Evolutionary conservation across 208 protist species (phyloP), one percentile per base, ranked within the genome.

Genomic region (Leishmania guyanensis): DNA sequence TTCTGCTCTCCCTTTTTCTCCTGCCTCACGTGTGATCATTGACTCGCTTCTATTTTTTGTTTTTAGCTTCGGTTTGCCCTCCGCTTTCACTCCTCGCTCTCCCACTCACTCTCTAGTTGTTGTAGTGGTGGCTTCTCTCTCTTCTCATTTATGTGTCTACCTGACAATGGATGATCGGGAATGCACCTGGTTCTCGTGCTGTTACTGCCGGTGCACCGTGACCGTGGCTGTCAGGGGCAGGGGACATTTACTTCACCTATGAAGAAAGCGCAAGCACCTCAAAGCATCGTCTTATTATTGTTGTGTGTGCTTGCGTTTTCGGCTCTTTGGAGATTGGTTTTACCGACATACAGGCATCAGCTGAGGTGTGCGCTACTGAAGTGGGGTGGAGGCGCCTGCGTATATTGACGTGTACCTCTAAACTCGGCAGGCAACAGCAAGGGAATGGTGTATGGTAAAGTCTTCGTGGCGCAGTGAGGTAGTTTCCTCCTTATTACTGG

Each of bases 71-170:
- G 26, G 26, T 12, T 60, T 12, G 16, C 72, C 3, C 12, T 22
- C 12, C 0, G 14, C 12, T 43, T 69, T 43, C 20, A 6, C 36
- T 39, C 14, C 46, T 0, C 33, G 22, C 5, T n/a, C 12, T 80
- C 20, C 68, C 53, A 62, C n/a, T 75, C 72, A 43, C 48, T 58
- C 68, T 53, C 78, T 33, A 46, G 60, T 81, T 78, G 43, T 36
- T 33, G 12, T 75, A 36, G 14, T 51, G 1, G 3, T 20, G 17
- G 33, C 43, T 54, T 26, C 12, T 54, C 6, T 36, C 33, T 14
- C 22, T 33, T 48, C n/a, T 51, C 2, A 1, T 8, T 33, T 17
- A 20, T 83, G 50, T 82, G 62, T 68, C 5, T 50, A n/a, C 51
- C 33, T 75, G 39, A 6, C 5, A 50, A n/a, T 10, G 39, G 22